A percentile compares a stretch with the other conserved stretches of the same genome.
These are phyloP conservation scores for Candida arabinofermentans DNA, from an alignment of 805 yeast species.

Conservation along the genomic window DNA sequence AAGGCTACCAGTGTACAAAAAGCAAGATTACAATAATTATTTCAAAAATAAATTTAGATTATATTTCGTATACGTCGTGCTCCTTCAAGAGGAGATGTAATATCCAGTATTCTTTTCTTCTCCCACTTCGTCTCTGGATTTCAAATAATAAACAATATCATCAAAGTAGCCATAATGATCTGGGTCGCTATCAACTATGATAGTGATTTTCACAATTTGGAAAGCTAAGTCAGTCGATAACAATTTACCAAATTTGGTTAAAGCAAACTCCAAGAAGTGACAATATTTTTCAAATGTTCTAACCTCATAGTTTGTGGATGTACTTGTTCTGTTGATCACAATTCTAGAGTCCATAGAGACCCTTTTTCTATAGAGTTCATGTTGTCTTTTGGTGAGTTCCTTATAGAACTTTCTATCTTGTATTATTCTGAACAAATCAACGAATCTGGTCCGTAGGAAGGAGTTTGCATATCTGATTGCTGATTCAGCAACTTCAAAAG, in stretches of 20 bases:
- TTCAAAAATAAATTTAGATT: too few relatives aligned
- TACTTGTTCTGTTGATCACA: constrained; percentile 20
- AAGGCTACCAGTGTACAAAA: too few relatives aligned
- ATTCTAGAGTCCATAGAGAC: neutral
- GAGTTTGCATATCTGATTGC: constrained; percentile 38
- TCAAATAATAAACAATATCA: constrained; percentile 19
- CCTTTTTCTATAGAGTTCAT: constrained; percentile 1
- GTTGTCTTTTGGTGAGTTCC: constrained; percentile 12
- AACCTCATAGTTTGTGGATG: constrained; percentile 26
- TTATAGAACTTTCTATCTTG: constrained; percentile 7
- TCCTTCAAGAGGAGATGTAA: neutral
- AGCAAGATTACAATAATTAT: too few relatives aligned
- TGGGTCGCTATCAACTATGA: constrained; percentile 17
- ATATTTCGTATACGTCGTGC: too few relatives aligned
- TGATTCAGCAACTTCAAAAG: constrained; percentile 25
- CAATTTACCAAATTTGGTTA: constrained; percentile 36
- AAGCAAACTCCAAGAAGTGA: constrained; percentile 33
- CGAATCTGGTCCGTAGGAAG: constrained; percentile 44
- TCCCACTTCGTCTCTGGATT: neutral
- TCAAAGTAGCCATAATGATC: constrained; percentile 28
- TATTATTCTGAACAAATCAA: constrained; percentile 34
- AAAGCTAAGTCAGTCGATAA: constrained; percentile 38
- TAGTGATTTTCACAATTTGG: constrained; percentile 34
- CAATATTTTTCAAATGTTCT: constrained; percentile 25
- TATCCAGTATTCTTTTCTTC: neutral